A percentile compares a stretch with the other conserved stretches of the same genome.
These are phyloP conservation scores for Salvia hispanica DNA, from an alignment of 257 asterid genomes.

Conservation along the genomic window DNA sequence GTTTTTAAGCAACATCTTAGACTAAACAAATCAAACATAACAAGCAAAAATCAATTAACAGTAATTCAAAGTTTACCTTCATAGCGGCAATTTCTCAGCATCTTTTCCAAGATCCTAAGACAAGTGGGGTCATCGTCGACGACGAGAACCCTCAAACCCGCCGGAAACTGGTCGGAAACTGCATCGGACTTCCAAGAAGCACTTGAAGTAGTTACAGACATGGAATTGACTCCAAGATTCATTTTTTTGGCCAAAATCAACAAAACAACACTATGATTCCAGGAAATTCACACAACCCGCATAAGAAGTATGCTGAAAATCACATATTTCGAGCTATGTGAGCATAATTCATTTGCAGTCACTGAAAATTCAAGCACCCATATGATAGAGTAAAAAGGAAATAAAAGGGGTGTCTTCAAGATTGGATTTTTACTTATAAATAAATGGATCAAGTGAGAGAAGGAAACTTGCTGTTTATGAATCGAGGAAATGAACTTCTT, in stretches of 20 bases:
- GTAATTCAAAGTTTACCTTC: slow-evolving; percentile 35
- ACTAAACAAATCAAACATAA: slow-evolving; percentile 2
- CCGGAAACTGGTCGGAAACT: slow-evolving; percentile 75
- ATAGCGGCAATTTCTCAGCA: slow-evolving; percentile 67
- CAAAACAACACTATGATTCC: slow-evolving; percentile 22
- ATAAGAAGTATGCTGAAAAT: slow-evolving; percentile 19
- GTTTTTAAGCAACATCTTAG: slow-evolving; percentile 15
- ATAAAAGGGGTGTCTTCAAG: slow-evolving; percentile 29
- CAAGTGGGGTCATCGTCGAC: slow-evolving; percentile 95
- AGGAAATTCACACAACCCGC: slow-evolving; percentile 30
- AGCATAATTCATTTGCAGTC: slow-evolving; percentile 22
- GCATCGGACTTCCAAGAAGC: slow-evolving; percentile 62
- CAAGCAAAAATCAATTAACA: slow-evolving; percentile 15
- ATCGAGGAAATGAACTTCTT: slow-evolving; percentile 28
- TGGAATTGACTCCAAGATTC: slow-evolving; percentile 55
- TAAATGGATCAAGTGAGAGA: slow-evolving; percentile 24
- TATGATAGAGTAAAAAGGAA: slow-evolving; percentile 10
- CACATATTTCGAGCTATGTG: slow-evolving; percentile 8
- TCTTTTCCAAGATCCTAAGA: slow-evolving; percentile 79
- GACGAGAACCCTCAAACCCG: slow-evolving; percentile 82
- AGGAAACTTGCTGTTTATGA: slow-evolving; percentile 32
- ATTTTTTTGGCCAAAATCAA: slow-evolving; percentile 30
- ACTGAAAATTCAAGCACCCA: slow-evolving; percentile 22
- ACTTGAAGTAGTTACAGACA: slow-evolving; percentile 49
- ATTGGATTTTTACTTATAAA: slow-evolving; percentile 29